These are phyloP conservation scores for Hysterium pulicare DNA, from an alignment of 2,329 filamentous ascomycete species.

Conservation along the genomic window DNA sequence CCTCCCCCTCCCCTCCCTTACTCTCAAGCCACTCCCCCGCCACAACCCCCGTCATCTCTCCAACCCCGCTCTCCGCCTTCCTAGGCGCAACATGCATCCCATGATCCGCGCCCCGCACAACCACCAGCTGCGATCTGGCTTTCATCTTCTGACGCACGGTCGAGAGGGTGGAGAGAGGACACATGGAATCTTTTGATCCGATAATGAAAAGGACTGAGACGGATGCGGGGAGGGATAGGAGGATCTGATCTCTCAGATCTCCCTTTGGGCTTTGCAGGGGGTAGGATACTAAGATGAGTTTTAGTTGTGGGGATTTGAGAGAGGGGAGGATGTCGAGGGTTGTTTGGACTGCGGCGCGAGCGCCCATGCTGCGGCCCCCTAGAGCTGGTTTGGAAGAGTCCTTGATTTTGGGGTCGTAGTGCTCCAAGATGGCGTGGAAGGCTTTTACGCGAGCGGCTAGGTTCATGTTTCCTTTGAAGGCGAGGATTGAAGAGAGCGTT, in stretches of 20 bases:
- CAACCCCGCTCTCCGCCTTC: constrained; percentile 21
- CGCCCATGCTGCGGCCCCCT: constrained; percentile 45
- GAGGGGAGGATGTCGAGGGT: constrained; percentile 21
- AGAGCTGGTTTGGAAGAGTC: constrained; percentile 16
- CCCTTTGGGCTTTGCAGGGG: constrained; percentile 37
- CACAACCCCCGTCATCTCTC: constrained; percentile 29
- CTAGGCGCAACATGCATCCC: constrained; percentile 37
- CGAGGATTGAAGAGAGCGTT: constrained; percentile 17
- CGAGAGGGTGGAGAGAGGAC: constrained; percentile 25
- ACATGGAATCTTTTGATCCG: constrained; percentile 37
- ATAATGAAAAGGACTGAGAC: constrained; percentile 40
- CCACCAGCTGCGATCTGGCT: constrained; percentile 34
- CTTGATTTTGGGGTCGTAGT: constrained; percentile 10
- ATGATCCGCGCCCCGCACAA: constrained; percentile 40
- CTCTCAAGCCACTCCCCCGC: constrained; percentile 34
- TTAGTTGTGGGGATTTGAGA: constrained; percentile 5
- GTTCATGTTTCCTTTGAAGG: constrained; percentile 43
- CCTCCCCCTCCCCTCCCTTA: constrained; percentile 1
- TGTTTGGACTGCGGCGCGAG: constrained; percentile 41
- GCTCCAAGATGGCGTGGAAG: constrained; percentile 36
- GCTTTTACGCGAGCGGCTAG: constrained; percentile 34
- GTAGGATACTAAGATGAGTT: constrained; percentile 41
- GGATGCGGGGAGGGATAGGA: constrained; percentile 28
- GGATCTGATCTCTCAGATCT: constrained; percentile 36
- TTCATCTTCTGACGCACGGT: constrained; percentile 36